Percentiles rank a stretch among this genome's conserved stretches.
phyloP scores from a whole-genome alignment of 352 stramenopile genomes.

The Pythium pectinolyticum region DNA sequence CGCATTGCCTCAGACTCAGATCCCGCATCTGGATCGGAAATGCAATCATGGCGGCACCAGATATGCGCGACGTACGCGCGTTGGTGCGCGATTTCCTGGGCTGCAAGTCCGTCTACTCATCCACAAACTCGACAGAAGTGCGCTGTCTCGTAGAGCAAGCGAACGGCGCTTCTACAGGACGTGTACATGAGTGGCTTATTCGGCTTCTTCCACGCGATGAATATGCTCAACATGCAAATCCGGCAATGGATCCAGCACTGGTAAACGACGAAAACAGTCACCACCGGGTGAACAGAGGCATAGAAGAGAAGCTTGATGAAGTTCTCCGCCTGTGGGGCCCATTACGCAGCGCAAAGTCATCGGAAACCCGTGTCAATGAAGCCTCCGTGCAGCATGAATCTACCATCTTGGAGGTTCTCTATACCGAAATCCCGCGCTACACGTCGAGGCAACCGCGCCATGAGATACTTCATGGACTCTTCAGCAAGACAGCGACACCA shows the following conservation, averaged over 20 bases:
- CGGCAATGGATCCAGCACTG: not conserved
- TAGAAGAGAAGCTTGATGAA: not conserved
- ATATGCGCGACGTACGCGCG: constrained; percentile 38
- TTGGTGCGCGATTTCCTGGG: constrained; percentile 35
- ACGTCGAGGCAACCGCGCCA: not conserved
- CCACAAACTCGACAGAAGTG: constrained; percentile 35
- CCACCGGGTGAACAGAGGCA: not conserved
- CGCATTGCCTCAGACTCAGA: constrained; percentile 29
- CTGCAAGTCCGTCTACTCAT: constrained; percentile 57
- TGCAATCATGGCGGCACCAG: not conserved
- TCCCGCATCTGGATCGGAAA: not conserved
- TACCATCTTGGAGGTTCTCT: constrained; percentile 48
- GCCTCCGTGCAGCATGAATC: not conserved
- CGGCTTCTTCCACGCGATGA: constrained; percentile 15
- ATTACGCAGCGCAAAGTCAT: not conserved
- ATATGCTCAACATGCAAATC: not conserved
- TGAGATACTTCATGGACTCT: constrained; percentile 20
- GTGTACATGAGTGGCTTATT: constrained; percentile 27
- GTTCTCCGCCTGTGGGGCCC: constrained; percentile 27
- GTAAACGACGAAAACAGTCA: not conserved
- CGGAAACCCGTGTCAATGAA: no score
- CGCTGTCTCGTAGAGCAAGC: constrained; percentile 54
- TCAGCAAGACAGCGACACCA: constrained; percentile 31
- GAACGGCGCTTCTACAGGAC: not conserved
- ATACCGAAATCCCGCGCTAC: constrained; percentile 51